Conservation (phyloP, 2,329 filamentous ascomycete species). For the Exophiala sp. region DNA sequence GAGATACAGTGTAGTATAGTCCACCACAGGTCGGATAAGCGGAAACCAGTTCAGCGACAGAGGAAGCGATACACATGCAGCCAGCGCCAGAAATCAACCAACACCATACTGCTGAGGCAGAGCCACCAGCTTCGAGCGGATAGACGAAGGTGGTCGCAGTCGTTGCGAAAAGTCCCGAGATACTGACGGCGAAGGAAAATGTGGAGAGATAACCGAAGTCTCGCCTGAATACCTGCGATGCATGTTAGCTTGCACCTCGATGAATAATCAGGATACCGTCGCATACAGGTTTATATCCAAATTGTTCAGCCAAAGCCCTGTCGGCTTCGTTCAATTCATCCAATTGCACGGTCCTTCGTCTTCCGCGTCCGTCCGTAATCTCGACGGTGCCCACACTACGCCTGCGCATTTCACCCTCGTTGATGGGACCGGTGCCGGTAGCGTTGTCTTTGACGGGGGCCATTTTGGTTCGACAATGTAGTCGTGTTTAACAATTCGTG, state of each 20-base stretch:
- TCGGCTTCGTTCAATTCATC: conserved; percentile 31
- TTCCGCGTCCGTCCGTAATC: conserved; percentile 20
- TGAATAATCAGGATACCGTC: not conserved
- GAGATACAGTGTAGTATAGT: conserved; percentile 56
- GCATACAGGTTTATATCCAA: conserved; percentile 34
- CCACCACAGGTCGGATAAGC: conserved; percentile 58
- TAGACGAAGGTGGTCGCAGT: conserved; percentile 56
- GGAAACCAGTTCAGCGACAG: conserved; percentile 56
- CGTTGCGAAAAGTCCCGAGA: conserved; percentile 55
- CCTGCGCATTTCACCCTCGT: conserved; percentile 14
- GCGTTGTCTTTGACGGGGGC: not conserved
- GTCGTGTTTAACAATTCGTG: too few species aligned
- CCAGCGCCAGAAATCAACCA: conserved; percentile 57
- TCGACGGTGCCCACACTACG: conserved; percentile 23
- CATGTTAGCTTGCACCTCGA: not conserved
- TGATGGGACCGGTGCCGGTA: conserved; percentile 4
- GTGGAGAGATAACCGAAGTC: conserved; percentile 58
- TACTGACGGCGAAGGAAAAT: conserved; percentile 59
- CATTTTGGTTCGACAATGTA: not conserved
- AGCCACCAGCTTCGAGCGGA: conserved; percentile 53
- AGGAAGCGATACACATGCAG: conserved; percentile 54
- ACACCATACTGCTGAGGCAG: conserved; percentile 55
- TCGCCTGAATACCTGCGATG: conserved; percentile 42
- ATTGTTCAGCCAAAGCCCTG: conserved; percentile 31
- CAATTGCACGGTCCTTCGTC: conserved; percentile 25